phyloP scores from a whole-genome alignment of 2,329 filamentous ascomycete species.

The Podosphaera aphanis region DNA sequence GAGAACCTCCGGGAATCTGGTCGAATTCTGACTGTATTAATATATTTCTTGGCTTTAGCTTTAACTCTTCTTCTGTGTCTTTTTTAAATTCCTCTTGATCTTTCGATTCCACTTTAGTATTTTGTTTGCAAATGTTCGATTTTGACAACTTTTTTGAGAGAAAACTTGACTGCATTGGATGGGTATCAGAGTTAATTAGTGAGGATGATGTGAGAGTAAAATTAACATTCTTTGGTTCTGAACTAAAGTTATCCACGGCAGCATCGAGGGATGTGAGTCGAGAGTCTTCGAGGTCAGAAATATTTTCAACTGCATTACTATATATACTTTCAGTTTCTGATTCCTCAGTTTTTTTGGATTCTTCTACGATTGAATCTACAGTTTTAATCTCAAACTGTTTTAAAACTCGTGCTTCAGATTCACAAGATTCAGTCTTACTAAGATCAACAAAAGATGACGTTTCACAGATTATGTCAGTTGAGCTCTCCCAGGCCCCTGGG shows the following conservation, averaged over 20 bases:
- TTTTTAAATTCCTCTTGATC: too few species aligned
- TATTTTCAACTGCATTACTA: constrained; percentile 55
- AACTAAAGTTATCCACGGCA: constrained; percentile 35
- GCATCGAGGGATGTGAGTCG: constrained; percentile 55
- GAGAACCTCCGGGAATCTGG: too few species aligned
- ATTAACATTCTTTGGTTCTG: background rate
- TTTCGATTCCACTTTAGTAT: background rate
- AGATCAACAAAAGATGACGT: constrained; percentile 9
- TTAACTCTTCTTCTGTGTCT: too few species aligned
- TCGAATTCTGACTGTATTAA: too few species aligned
- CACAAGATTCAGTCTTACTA: constrained; percentile 8
- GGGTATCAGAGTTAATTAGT: too few species aligned
- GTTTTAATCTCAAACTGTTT: constrained; percentile 4
- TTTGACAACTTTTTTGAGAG: too few species aligned
- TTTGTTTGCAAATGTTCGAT: too few species aligned
- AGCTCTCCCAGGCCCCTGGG: constrained; percentile 39
- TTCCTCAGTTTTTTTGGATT: constrained; percentile 14
- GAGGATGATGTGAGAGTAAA: too few species aligned
- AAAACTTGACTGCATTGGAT: too few species aligned
- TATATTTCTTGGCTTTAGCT: too few species aligned
- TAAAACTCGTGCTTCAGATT: constrained; percentile 1
- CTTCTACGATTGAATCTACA: constrained; percentile 10
- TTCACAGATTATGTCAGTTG: constrained; percentile 26
- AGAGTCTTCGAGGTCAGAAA: constrained; percentile 37
- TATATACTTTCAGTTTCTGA: constrained; percentile 37